These are phyloP conservation scores for Globisporangium middletonii DNA, from an alignment of 352 stramenopile species.

Conservation along the genomic window DNA sequence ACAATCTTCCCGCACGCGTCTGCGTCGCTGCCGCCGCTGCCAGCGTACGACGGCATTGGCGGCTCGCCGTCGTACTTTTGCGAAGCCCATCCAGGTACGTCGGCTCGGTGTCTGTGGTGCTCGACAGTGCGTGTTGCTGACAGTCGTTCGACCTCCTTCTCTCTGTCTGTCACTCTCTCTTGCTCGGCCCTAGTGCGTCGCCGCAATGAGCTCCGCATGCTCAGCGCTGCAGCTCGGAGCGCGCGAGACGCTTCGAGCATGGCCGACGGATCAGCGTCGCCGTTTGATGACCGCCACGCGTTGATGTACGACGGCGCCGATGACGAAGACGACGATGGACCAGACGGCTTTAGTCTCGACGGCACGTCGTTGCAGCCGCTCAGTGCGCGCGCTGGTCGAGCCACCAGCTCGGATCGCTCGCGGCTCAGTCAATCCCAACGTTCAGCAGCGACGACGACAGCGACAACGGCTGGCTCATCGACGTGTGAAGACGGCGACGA, in stretches of 20 bases:
- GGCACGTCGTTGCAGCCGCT: slow-evolving; percentile 1
- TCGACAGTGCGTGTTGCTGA: background rate
- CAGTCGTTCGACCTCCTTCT: background rate
- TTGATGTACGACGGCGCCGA: slow-evolving; percentile 7
- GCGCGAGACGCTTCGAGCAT: background rate
- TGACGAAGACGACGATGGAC: slow-evolving; percentile 9
- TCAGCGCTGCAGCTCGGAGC: background rate
- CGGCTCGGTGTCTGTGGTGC: background rate
- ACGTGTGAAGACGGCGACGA: background rate
- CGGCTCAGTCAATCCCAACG: background rate
- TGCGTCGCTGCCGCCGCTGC: slow-evolving; percentile 49
- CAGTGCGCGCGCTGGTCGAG: background rate
- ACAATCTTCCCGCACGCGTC: slow-evolving; percentile 20
- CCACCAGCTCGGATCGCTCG: background rate
- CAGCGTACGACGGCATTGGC: slow-evolving; percentile 75
- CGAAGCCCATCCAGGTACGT: slow-evolving; percentile 39
- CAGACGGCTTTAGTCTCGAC: slow-evolving; percentile 16
- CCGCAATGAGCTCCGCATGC: slow-evolving; percentile 4
- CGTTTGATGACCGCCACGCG: slow-evolving; percentile 2
- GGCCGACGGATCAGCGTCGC: background rate
- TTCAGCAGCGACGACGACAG: background rate
- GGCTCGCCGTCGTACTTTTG: slow-evolving; percentile 78
- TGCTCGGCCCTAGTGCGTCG: slow-evolving; percentile 1
- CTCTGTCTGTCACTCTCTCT: background rate
- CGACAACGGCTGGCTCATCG: slow-evolving; percentile 5